phyloP scores from a whole-genome alignment of 805 yeast genomes.

The Tetrapisispora nanseiensis region DNA sequence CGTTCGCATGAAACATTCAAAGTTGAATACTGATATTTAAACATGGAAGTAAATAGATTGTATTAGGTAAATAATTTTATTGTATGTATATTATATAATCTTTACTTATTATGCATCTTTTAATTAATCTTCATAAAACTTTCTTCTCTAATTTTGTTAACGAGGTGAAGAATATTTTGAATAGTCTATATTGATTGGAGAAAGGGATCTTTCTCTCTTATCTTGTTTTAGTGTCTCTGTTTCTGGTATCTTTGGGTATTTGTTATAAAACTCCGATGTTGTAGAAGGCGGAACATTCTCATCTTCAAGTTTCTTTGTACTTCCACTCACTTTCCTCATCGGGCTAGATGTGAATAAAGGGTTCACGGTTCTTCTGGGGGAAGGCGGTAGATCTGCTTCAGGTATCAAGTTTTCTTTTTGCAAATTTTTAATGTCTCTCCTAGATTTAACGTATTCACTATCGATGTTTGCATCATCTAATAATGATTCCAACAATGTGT shows the following conservation, averaged over 20 bases:
- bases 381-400: slow-evolving; percentile 24
- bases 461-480: slow-evolving; percentile 28
- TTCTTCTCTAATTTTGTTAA: background rate
- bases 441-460: slow-evolving; percentile 24
- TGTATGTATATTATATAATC: background rate
- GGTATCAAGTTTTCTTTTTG: slow-evolving; percentile 26
- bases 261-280: slow-evolving; percentile 16
- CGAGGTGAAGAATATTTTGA: slow-evolving; percentile 17
- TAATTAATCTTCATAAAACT: background rate
- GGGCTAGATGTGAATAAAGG: slow-evolving; percentile 30
- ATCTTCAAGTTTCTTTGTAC: background rate
- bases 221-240: slow-evolving; percentile 20
- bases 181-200: slow-evolving; percentile 22
- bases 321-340: slow-evolving; percentile 7
- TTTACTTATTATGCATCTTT: background rate
- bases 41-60: too few species aligned
- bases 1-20: too few species aligned
- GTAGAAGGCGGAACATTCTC: slow-evolving; percentile 5
- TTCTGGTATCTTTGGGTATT: slow-evolving; percentile 26
- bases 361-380: slow-evolving; percentile 18
- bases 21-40: too few species aligned
- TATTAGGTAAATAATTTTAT: background rate
- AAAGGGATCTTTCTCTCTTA: slow-evolving; percentile 13
- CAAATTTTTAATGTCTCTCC: slow-evolving; percentile 26
- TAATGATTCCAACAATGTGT: slow-evolving; percentile 20